Evolutionary conservation across 345 rosid species (phyloP), one percentile per base, ranked within the genome.

Genomic region (Conringia planisiliqua): DNA sequence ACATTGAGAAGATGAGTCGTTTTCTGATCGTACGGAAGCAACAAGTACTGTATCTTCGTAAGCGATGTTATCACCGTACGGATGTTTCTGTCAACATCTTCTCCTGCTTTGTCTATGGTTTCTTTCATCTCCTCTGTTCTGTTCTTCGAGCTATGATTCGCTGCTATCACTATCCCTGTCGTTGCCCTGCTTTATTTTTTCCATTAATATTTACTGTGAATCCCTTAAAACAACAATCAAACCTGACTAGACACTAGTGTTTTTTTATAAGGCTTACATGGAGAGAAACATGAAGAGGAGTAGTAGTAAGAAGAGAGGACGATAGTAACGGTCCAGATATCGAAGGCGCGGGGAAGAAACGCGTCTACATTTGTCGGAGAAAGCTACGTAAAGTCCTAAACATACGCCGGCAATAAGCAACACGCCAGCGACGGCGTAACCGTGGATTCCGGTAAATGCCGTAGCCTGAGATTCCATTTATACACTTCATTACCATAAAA

Each of bases 371-470:
- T 30, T 58, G 24, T 42, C 64, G 75, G 81, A 87, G 32, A 67
- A 56, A 54, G 61, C 61, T 33, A 71, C 10, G 68, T 80, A 81
- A 44, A 86, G 35, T 60, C 84, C 89, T 0, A 89, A 81, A 24
- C 80, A 82, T 2, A 81, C 18, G 12, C 92, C 97, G 50, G 71
- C 57, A 6, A 87, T 58, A 59, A 85, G 46, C 88, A 89, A 85
- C n/a, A 77, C 57, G 33, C 79, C 87, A 1, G 92, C 94, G 32
- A 86, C 78, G 8, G 65, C 80, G 47, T 78, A 91, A 2, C 86
- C 88, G 66, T 89, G 85, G 52, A 85, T 77, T 74, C 97, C 95
- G 77, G 97, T 87, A 81, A 87, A 91, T 77, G 88, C 85, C 51
- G 90, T 85, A 68, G 94, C 90, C 97, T 91, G 85, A 78, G 70